phyloP scores from a whole-genome alignment of 352 stramenopile species.

The Blastocystis sp. region DNA sequence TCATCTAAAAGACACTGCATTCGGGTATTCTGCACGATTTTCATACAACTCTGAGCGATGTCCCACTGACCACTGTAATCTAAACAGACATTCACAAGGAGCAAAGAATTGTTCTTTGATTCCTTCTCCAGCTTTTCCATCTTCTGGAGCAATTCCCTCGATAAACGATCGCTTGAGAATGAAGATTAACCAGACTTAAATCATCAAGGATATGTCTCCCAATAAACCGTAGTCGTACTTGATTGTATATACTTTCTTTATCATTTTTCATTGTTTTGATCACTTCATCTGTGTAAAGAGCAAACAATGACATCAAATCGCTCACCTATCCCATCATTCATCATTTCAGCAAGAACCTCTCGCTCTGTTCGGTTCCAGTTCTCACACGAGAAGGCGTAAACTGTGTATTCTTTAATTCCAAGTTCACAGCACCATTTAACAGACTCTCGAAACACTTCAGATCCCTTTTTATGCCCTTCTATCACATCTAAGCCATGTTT shows the following conservation, averaged over 20 bases:
- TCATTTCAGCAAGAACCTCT: slow-evolving; percentile 72
- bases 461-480: slow-evolving; percentile 80
- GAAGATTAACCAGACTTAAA: neutral
- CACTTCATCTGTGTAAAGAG: neutral
- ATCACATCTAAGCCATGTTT: slow-evolving; percentile 67
- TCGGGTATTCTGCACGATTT: slow-evolving; percentile 64
- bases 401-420: slow-evolving; percentile 79
- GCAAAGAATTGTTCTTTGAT: neutral
- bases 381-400: slow-evolving; percentile 90
- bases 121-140: slow-evolving; percentile 54
- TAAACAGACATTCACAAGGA: slow-evolving; percentile 57
- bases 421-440: slow-evolving; percentile 75
- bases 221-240: slow-evolving; percentile 40
- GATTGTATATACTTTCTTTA: slow-evolving; percentile 38
- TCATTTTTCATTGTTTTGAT: slow-evolving; percentile 35
- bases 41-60: slow-evolving; percentile 58
- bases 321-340: neutral
- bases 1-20: slow-evolving; percentile 62
- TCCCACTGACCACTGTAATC: slow-evolving; percentile 62
- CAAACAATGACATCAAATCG: slow-evolving; percentile 58
- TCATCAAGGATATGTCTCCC: slow-evolving; percentile 60
- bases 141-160: slow-evolving; percentile 9
- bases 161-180: slow-evolving; percentile 33
- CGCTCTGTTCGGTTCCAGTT: slow-evolving; percentile 83
- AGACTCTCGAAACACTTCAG: slow-evolving; percentile 79